These are phyloP conservation scores for Delphinella strobiligena DNA, from an alignment of 2,329 filamentous ascomycete species.

Conservation along the genomic window DNA sequence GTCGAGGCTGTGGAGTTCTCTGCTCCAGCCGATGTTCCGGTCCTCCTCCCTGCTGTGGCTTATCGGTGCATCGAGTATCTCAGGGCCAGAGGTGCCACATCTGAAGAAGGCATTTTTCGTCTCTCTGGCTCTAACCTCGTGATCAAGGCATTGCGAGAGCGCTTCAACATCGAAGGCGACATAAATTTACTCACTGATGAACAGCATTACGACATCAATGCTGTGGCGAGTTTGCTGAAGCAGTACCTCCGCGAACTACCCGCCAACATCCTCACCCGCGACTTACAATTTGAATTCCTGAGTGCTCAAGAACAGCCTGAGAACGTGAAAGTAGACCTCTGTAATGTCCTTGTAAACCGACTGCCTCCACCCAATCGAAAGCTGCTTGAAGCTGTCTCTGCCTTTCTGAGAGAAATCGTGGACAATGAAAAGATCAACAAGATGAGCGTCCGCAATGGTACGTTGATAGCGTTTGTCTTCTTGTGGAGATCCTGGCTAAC, in stretches of 20 bases:
- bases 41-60: conserved; percentile 79
- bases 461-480: conserved; percentile 11
- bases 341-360: conserved; percentile 67
- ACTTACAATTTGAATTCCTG: conserved; percentile 81
- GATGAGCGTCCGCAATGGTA: conserved; percentile 84
- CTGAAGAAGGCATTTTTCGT: conserved; percentile 91
- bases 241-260: conserved; percentile 87
- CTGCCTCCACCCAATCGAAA: conserved; percentile 72
- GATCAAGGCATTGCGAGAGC: conserved; percentile 79
- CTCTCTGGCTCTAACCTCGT: conserved; percentile 93
- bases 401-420: conserved; percentile 84
- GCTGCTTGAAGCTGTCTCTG: conserved; percentile 71
- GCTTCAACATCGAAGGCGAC: conserved; percentile 88
- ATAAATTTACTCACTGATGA: conserved; percentile 70
- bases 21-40: conserved; percentile 57
- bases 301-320: conserved; percentile 58
- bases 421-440: conserved; percentile 86
- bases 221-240: conserved; percentile 87
- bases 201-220: conserved; percentile 89
- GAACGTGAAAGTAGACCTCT: conserved; percentile 61
- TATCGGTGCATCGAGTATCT: conserved; percentile 94
- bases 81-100: conserved; percentile 64
- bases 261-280: conserved; percentile 78
- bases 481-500: conserved; percentile 11
- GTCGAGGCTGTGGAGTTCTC: conserved; percentile 78